Conservation (phyloP, 306 rosid species). For the Quercus glauca region DNA sequence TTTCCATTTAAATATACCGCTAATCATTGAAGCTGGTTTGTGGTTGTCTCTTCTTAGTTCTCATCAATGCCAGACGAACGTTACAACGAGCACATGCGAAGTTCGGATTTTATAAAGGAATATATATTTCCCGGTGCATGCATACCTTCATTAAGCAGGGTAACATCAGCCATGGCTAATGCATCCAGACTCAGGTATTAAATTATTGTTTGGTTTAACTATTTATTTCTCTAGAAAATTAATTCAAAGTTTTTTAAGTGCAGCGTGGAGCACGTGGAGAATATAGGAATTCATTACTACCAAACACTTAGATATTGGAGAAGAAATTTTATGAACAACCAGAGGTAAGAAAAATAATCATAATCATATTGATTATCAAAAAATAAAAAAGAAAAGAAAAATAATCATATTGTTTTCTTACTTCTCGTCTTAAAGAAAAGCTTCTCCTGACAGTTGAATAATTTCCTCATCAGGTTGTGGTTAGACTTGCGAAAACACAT, state of each 20-base stretch:
- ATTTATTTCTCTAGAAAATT: not conserved
- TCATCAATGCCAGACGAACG: conserved; percentile 74
- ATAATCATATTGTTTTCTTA: not conserved
- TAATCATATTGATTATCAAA: too few species aligned
- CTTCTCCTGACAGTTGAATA: too few species aligned
- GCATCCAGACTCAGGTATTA: conserved; percentile 67
- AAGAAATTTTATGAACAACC: conserved; percentile 62
- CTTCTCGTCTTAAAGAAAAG: not conserved
- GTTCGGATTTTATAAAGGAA: conserved; percentile 87
- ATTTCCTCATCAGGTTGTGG: too few species aligned
- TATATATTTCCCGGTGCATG: conserved; percentile 87
- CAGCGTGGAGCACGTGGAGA: conserved; percentile 79
- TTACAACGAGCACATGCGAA: conserved; percentile 66
- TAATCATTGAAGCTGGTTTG: too few species aligned
- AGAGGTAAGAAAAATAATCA: conserved; percentile 37
- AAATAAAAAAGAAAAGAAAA: not conserved
- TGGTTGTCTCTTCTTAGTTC: conserved; percentile 36
- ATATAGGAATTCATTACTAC: conserved; percentile 83
- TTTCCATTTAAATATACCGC: too few species aligned
- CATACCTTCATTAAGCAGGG: conserved; percentile 71
- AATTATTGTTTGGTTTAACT: not conserved
- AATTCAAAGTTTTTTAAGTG: conserved; percentile 8
- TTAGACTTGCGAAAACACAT: too few species aligned
- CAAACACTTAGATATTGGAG: conserved; percentile 87
- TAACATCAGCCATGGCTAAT: conserved; percentile 69